Evolutionary conservation across 2,329 filamentous ascomycete genomes (phyloP).

Genomic region (Penicillium sp.): DNA sequence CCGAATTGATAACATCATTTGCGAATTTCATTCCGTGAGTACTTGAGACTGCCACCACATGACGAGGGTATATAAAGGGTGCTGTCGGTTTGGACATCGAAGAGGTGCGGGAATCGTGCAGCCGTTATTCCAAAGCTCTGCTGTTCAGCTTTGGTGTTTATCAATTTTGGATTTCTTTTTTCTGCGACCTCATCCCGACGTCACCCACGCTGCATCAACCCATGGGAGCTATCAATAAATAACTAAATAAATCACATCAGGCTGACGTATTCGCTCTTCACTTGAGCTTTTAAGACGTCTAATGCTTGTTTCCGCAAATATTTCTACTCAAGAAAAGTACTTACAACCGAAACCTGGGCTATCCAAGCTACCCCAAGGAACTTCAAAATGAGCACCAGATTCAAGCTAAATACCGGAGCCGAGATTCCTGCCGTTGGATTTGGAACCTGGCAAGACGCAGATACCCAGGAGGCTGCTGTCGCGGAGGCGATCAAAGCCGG

Average conservation of each 20-base stretch:
- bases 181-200: slow-evolving; percentile 6
- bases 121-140: background rate
- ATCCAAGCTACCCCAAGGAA: background rate
- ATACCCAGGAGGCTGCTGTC: slow-evolving; percentile 51
- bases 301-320: background rate
- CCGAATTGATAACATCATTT: slow-evolving; percentile 32
- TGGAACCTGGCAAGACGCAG: slow-evolving; percentile 55
- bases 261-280: background rate
- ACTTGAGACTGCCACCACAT: slow-evolving; percentile 53
- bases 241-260: background rate
- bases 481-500: slow-evolving; percentile 49
- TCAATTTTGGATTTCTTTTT: background rate
- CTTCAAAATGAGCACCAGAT: slow-evolving; percentile 31
- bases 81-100: slow-evolving; percentile 53
- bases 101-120: slow-evolving; percentile 40
- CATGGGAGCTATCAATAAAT: background rate
- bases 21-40: slow-evolving; percentile 54
- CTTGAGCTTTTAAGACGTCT: background rate
- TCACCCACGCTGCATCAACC: background rate
- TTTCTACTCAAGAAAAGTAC: background rate
- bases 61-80: slow-evolving; percentile 61
- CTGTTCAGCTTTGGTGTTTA: background rate
- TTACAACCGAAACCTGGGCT: background rate
- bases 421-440: slow-evolving; percentile 51
- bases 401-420: slow-evolving; percentile 50